Evolutionary conservation across 2,329 filamentous ascomycete species (phyloP).

Genomic region (Pochonia chlamydosporia): DNA sequence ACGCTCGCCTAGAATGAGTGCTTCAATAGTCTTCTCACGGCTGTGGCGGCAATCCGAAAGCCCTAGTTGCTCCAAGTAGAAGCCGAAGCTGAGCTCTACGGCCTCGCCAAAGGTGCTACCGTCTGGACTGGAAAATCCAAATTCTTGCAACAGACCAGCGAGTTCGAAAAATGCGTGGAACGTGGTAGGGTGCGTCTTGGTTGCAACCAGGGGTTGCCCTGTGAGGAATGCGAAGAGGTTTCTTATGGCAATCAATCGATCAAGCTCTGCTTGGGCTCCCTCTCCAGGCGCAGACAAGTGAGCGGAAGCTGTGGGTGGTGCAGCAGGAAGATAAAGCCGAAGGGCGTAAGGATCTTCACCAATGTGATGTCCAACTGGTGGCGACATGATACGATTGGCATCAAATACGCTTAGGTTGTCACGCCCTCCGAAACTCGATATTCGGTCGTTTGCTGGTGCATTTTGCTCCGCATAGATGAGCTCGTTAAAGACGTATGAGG

Average conservation of each 20-base stretch:
- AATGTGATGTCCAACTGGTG: slow-evolving; percentile 29
- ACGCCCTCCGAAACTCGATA: slow-evolving; percentile 39
- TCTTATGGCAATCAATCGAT: slow-evolving; percentile 52
- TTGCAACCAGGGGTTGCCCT: slow-evolving; percentile 57
- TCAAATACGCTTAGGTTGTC: slow-evolving; percentile 45
- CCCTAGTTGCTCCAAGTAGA: slow-evolving; percentile 70
- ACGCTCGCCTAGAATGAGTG: slow-evolving; percentile 79
- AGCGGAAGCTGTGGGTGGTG: slow-evolving; percentile 29
- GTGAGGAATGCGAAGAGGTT: slow-evolving; percentile 63
- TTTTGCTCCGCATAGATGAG: slow-evolving; percentile 42
- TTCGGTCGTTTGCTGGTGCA: slow-evolving; percentile 1
- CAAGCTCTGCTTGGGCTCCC: slow-evolving; percentile 35
- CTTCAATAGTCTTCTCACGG: slow-evolving; percentile 84
- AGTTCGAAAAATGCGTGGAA: slow-evolving; percentile 52
- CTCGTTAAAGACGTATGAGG: slow-evolving; percentile 49
- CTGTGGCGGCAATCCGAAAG: slow-evolving; percentile 77
- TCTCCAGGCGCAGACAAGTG: slow-evolving; percentile 28
- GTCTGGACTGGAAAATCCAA: slow-evolving; percentile 51
- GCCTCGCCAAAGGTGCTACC: slow-evolving; percentile 54
- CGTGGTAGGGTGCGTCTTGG: slow-evolving; percentile 42
- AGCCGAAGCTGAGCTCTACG: slow-evolving; percentile 60
- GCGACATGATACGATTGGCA: slow-evolving; percentile 34
- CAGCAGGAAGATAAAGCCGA: slow-evolving; percentile 48
- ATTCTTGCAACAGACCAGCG: slow-evolving; percentile 47
- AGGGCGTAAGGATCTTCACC: slow-evolving; percentile 33